phyloP scores from a whole-genome alignment of 2,329 filamentous ascomycete species.

The Trichoderma afroharzianum region DNA sequence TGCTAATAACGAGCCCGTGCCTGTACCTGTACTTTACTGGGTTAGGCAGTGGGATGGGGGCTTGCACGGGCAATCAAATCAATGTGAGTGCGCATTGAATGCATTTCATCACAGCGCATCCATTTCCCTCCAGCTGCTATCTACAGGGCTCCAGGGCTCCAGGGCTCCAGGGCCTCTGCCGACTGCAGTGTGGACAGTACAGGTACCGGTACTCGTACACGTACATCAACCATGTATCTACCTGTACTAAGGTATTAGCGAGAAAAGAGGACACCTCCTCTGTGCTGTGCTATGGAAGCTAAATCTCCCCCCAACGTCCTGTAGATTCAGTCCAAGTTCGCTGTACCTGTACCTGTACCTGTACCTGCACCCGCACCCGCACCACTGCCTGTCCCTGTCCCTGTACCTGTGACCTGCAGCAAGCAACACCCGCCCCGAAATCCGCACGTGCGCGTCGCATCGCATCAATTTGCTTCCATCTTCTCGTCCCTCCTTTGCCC shows the following conservation, averaged over 20 bases:
- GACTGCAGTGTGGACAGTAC: too few species aligned
- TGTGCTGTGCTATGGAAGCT: not conserved
- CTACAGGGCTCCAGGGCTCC: not conserved
- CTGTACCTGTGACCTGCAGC: not conserved
- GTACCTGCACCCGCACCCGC: not conserved
- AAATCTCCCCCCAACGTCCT: not conserved
- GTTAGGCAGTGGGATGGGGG: not conserved
- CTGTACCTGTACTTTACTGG: not conserved
- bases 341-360: too few species aligned
- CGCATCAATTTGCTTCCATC: not conserved
- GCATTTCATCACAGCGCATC: too few species aligned
- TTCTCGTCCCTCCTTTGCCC: slow-evolving; percentile 10
- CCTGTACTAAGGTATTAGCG: too few species aligned
- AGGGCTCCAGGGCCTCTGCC: not conserved
- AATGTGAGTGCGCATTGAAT: too few species aligned
- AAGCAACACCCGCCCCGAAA: not conserved
- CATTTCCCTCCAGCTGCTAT: not conserved
- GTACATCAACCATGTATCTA: not conserved
- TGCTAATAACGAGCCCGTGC: not conserved
- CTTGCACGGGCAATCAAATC: too few species aligned
- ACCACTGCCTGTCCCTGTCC: not conserved
- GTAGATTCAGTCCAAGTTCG: not conserved
- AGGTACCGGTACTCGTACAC: not conserved
- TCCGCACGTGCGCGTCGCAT: slow-evolving; percentile 13
- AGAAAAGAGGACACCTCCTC: not conserved